Evolutionary conservation across 139 green algal genomes (phyloP).

Genomic region (Chlorella sp.): DNA sequence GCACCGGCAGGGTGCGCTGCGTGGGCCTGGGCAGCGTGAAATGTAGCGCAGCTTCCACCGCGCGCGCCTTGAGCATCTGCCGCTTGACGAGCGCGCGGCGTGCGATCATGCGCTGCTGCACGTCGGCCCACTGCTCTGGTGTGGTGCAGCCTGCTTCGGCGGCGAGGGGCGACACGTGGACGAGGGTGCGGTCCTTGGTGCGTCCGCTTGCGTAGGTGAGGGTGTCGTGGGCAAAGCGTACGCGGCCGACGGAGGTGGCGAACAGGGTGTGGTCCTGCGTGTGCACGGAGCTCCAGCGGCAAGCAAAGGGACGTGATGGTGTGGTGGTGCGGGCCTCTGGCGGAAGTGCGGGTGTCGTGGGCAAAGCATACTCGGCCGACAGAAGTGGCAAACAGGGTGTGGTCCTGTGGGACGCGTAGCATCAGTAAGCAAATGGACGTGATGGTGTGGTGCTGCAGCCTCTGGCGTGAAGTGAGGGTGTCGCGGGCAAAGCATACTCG

Average conservation of each 20-base stretch:
- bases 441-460: too few relatives aligned
- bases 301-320: too few relatives aligned
- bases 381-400: conserved; percentile 81
- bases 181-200: conserved; percentile 14
- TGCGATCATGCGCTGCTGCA: conserved; percentile 1
- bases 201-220: conserved; percentile 6
- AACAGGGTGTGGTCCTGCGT: conserved; percentile 93
- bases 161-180: conserved; percentile 39
- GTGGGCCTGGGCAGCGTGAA: background rate
- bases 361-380: conserved; percentile 68
- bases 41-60: conserved; percentile 10
- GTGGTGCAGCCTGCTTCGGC: too few relatives aligned
- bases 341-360: conserved; percentile 4
- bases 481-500: conserved; percentile 57
- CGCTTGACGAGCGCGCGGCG: conserved; percentile 11
- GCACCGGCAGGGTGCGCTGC: background rate
- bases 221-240: conserved; percentile 54
- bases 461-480: conserved; percentile 1
- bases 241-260: conserved; percentile 57
- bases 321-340: too few relatives aligned
- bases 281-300: too few relatives aligned
- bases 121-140: too few relatives aligned
- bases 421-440: too few relatives aligned
- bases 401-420: too few relatives aligned
- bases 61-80: background rate